Conservation (phyloP, 2,329 filamentous ascomycete species). For the Didymella lethalis region DNA sequence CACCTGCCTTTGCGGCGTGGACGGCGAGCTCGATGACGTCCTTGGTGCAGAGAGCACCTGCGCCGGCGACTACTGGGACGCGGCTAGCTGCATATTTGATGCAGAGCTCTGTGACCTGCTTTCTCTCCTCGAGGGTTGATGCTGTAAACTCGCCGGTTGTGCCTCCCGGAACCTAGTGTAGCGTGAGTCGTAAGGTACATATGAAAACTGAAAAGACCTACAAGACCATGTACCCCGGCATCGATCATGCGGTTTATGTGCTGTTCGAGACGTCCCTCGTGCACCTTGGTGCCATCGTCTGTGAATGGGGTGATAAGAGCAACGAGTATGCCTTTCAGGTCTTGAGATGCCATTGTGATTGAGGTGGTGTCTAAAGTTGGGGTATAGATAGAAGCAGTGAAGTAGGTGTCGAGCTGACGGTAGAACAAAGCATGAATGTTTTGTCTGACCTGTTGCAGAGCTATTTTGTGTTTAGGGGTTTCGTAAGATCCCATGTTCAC, state of each 20-base stretch:
- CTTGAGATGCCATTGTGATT: constrained; percentile 25
- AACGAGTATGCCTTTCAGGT: constrained; percentile 56
- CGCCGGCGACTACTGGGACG: constrained; percentile 55
- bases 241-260: constrained; percentile 58
- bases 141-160: constrained; percentile 62
- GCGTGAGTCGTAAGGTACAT: no score
- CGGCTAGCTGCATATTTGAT: constrained; percentile 52
- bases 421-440: neutral
- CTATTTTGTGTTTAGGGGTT: constrained; percentile 14
- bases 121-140: constrained; percentile 56
- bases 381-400: neutral
- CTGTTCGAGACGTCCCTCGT: constrained; percentile 50
- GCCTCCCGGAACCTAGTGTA: constrained; percentile 54
- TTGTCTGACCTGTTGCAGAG: neutral
- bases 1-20: constrained; percentile 53
- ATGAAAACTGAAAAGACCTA: no score
- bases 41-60: constrained; percentile 55
- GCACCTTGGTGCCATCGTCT: constrained; percentile 53
- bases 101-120: constrained; percentile 53
- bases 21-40: constrained; percentile 53
- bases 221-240: constrained; percentile 56
- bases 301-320: constrained; percentile 60
- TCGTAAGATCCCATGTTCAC: neutral
- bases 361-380: neutral
- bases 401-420: neutral